Conservation (phyloP, 208 protist genomes). For the Naegleria fowleri region DNA sequence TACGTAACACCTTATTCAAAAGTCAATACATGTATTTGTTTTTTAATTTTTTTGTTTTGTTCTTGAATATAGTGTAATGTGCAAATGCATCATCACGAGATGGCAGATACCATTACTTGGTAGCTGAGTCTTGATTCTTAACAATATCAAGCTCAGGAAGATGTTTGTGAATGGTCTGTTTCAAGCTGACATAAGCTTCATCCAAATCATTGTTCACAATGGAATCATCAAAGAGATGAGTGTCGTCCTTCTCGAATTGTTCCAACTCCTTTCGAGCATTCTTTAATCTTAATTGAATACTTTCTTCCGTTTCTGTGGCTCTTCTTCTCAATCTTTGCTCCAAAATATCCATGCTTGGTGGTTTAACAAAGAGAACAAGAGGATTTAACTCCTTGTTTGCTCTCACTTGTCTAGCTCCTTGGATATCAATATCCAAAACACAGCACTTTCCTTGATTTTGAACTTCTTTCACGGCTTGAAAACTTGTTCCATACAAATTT, state of each 20-base stretch:
- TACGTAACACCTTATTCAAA: too few relatives aligned
- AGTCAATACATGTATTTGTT: too few relatives aligned
- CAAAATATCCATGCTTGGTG: slow-evolving; percentile 57
- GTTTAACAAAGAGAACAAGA: slow-evolving; percentile 62
- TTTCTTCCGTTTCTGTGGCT: slow-evolving; percentile 68
- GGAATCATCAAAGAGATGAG: slow-evolving; percentile 57
- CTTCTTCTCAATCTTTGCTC: slow-evolving; percentile 63
- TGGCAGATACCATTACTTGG: too few relatives aligned
- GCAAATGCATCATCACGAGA: too few relatives aligned
- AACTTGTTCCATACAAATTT: slow-evolving; percentile 75
- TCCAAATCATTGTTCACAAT: slow-evolving; percentile 72
- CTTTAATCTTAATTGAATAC: slow-evolving; percentile 55
- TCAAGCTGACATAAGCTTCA: slow-evolving; percentile 47
- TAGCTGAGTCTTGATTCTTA: not conserved
- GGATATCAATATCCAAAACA: slow-evolving; percentile 70
- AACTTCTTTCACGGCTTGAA: slow-evolving; percentile 56
- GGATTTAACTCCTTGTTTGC: slow-evolving; percentile 44
- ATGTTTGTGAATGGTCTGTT: slow-evolving; percentile 21
- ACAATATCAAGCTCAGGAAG: not conserved
- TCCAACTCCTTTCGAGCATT: slow-evolving; percentile 55
- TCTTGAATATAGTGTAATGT: too few relatives aligned
- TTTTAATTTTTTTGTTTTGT: too few relatives aligned
- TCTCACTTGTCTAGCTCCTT: slow-evolving; percentile 60
- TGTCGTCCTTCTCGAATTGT: slow-evolving; percentile 49
- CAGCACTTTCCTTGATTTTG: slow-evolving; percentile 29